phyloP scores from a whole-genome alignment of 176 grass and related monocot genomes.

The Aechmea fasciata region DNA sequence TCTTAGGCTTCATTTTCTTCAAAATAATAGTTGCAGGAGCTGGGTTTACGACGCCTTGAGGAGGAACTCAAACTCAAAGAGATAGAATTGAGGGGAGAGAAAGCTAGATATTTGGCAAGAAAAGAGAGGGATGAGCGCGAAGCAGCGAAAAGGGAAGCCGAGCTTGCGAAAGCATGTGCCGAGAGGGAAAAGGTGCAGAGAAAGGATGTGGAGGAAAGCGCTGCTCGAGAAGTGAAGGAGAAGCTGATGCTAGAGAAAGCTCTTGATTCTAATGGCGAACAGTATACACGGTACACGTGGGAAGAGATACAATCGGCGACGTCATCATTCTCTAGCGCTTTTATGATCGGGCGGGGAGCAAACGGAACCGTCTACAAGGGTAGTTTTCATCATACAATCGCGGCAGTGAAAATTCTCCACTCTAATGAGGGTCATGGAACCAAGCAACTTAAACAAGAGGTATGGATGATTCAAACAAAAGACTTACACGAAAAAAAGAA shows the following conservation, averaged over 20 bases:
- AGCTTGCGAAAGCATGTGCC: slow-evolving; percentile 16
- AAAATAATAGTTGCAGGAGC: slow-evolving; percentile 19
- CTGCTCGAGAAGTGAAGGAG: not conserved
- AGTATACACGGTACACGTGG: slow-evolving; percentile 43
- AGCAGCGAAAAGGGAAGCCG: slow-evolving; percentile 22
- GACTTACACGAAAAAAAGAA: too few relatives aligned
- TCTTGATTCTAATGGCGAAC: slow-evolving; percentile 15
- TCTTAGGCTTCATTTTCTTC: not conserved
- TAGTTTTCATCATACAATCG: slow-evolving; percentile 56
- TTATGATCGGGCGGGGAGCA: slow-evolving; percentile 57
- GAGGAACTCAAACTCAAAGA: slow-evolving; percentile 46
- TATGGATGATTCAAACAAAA: slow-evolving; percentile 11
- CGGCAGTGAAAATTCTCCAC: slow-evolving; percentile 76
- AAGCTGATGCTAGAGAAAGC: slow-evolving; percentile 1
- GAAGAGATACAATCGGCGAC: slow-evolving; percentile 78
- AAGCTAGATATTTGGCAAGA: slow-evolving; percentile 21
- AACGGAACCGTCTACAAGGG: slow-evolving; percentile 79
- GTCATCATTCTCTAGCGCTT: slow-evolving; percentile 51
- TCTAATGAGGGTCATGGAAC: slow-evolving; percentile 33
- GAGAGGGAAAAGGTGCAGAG: slow-evolving; percentile 20
- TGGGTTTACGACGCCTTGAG: slow-evolving; percentile 32
- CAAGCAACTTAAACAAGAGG: slow-evolving; percentile 84
- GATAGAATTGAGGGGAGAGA: slow-evolving; percentile 28
- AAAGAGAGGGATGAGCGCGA: slow-evolving; percentile 29
- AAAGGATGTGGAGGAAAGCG: slow-evolving; percentile 15